phyloP scores from a whole-genome alignment of 1,284 basidiomycete genomes.

The Pseudomicrostroma phylloplanum region DNA sequence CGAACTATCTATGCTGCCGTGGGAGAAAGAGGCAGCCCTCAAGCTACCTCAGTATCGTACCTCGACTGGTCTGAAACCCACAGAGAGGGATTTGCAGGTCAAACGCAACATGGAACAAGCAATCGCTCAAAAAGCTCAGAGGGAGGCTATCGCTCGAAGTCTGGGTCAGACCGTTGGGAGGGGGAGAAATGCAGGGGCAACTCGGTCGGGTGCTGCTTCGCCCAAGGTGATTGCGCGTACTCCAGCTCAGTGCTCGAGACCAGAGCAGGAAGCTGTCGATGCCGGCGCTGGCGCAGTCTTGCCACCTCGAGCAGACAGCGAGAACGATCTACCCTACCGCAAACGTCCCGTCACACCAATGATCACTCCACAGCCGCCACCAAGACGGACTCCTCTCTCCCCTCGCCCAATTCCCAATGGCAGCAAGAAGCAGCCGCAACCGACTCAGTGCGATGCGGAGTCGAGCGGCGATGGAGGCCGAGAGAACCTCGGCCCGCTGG shows the following conservation, averaged over 20 bases:
- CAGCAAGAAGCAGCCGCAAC: too few species aligned
- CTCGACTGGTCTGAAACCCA: conserved; percentile 1
- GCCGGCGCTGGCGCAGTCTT: neutral
- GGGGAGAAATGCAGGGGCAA: too few species aligned
- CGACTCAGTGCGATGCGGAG: too few species aligned
- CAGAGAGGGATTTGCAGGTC: neutral
- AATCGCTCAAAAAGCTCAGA: neutral
- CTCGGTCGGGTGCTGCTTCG: neutral
- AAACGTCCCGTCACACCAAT: too few species aligned
- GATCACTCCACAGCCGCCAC: neutral
- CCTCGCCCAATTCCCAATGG: too few species aligned
- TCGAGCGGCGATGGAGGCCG: too few species aligned
- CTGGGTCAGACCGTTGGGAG: neutral
- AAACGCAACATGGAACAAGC: neutral
- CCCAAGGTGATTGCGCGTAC: neutral
- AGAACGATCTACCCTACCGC: neutral
- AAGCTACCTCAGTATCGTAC: neutral
- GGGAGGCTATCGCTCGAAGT: neutral
- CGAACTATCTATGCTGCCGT: neutral
- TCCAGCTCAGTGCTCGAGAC: neutral
- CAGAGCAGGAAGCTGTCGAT: neutral
- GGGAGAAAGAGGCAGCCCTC: neutral
- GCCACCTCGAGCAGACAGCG: neutral
- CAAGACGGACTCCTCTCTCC: neutral
- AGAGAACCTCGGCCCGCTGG: too few species aligned